A percentile compares a stretch with the other conserved stretches of the same genome.
Conservation (phyloP, 164 flowering plant genomes). For the Sedum album region DNA sequence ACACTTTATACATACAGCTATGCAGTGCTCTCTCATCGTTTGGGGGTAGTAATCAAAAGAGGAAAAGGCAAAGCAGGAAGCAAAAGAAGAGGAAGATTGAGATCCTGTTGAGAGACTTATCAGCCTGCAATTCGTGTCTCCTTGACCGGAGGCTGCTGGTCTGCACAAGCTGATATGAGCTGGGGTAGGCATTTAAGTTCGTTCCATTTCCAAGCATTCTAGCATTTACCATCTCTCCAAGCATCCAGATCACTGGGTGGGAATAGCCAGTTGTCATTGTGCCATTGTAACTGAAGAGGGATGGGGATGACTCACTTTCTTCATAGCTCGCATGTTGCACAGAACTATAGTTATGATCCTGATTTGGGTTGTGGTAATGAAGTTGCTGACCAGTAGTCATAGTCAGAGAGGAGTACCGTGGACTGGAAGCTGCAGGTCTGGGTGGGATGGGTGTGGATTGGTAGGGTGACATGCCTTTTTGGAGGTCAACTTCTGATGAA, state of each 20-base stretch:
- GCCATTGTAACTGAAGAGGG: conserved; percentile 16
- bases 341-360: conserved; percentile 15
- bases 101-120: conserved; percentile 42
- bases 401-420: neutral
- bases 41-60: neutral
- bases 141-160: conserved; percentile 34
- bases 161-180: conserved; percentile 25
- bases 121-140: conserved; percentile 43
- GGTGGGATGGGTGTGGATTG: conserved; percentile 35
- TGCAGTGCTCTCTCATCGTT: no score
- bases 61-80: conserved; percentile 41
- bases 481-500: conserved; percentile 17
- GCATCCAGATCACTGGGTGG: conserved; percentile 30
- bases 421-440: conserved; percentile 21
- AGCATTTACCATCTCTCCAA: conserved; percentile 50
- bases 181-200: conserved; percentile 23
- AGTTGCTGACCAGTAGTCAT: conserved; percentile 13
- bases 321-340: neutral
- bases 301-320: conserved; percentile 17
- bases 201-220: conserved; percentile 43
- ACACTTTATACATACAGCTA: no score
- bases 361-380: conserved; percentile 29
- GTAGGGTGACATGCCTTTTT: conserved; percentile 12
- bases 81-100: conserved; percentile 51
- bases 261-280: conserved; percentile 11